Conservation (phyloP, 2,329 filamentous ascomycete species). For the Juglanconis juglandina region DNA sequence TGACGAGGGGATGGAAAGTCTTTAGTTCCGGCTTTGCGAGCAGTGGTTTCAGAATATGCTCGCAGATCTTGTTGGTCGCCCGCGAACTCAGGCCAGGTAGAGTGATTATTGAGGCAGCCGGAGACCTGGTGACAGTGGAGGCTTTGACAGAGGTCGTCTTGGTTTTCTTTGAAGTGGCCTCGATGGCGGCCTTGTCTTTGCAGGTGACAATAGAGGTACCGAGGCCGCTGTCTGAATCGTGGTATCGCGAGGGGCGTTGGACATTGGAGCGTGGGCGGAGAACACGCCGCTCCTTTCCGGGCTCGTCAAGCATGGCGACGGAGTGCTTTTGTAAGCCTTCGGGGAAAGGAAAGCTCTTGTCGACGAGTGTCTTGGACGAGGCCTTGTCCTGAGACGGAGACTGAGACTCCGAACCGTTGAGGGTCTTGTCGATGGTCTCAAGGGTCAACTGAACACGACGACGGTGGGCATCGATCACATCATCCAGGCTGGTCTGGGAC, state of each 20-base stretch:
- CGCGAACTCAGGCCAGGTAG: slow-evolving; percentile 63
- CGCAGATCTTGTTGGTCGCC: slow-evolving; percentile 74
- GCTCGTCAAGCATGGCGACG: slow-evolving; percentile 44
- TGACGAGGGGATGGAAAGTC: slow-evolving; percentile 75
- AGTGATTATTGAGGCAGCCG: slow-evolving; percentile 44
- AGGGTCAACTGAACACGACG: slow-evolving; percentile 67
- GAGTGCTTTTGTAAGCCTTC: slow-evolving; percentile 56
- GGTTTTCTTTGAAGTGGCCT: slow-evolving; percentile 40
- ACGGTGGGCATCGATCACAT: slow-evolving; percentile 66
- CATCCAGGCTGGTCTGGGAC: slow-evolving; percentile 67
- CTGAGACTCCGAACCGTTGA: slow-evolving; percentile 43
- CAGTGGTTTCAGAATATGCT: slow-evolving; percentile 75
- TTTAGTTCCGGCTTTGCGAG: slow-evolving; percentile 69
- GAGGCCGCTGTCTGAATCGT: slow-evolving; percentile 82
- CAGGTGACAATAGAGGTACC: slow-evolving; percentile 74
- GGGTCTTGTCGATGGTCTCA: slow-evolving; percentile 61
- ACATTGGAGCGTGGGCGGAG: slow-evolving; percentile 48
- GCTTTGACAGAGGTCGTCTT: slow-evolving; percentile 32
- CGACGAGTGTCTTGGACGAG: slow-evolving; percentile 37
- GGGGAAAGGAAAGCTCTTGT: slow-evolving; percentile 59
- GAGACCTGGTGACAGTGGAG: slow-evolving; percentile 61
- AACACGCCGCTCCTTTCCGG: slow-evolving; percentile 44
- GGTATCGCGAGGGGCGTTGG: slow-evolving; percentile 58
- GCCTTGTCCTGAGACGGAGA: slow-evolving; percentile 29
- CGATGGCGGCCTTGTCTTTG: slow-evolving; percentile 45